Conservation (phyloP, 1,284 basidiomycete species). For the Pseudomicrostroma phylloplanum region DNA sequence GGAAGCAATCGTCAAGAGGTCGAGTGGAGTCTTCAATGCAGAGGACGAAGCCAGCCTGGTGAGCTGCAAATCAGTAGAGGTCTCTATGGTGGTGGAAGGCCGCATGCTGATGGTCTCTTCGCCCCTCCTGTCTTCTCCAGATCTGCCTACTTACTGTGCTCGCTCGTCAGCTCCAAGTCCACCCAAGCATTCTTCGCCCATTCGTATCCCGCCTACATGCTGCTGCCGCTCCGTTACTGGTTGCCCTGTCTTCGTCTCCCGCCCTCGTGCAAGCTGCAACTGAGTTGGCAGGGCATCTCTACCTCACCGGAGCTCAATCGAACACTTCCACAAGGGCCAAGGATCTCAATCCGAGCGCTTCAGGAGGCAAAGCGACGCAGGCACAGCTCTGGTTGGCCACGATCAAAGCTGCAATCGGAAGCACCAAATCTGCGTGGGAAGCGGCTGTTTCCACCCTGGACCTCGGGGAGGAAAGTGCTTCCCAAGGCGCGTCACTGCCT, state of each 20-base stretch:
- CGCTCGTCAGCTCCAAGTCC: not conserved
- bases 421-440: not conserved
- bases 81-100: no score
- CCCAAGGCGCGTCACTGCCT: not conserved
- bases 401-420: not conserved
- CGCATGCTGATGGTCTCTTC: no score
- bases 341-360: not conserved
- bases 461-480: not conserved
- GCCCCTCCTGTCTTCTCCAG: no score
- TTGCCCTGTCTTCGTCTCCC: not conserved
- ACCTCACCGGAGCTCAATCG: constrained; percentile 5
- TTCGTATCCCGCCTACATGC: not conserved
- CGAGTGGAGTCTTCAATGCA: no score
- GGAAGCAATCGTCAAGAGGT: not conserved
- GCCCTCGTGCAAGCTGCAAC: not conserved
- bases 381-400: constrained; percentile 2
- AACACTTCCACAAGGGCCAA: not conserved
- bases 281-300: not conserved
- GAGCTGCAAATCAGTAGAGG: not conserved
- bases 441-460: not conserved
- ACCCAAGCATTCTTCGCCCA: not conserved
- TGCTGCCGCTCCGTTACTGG: not conserved
- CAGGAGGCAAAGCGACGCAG: not conserved
- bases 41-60: not conserved
- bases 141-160: no score